Evolutionary conservation across 805 yeast genomes (phyloP), one percentile per base, ranked within the genome.

Genomic region (Candida yuanshanica): DNA sequence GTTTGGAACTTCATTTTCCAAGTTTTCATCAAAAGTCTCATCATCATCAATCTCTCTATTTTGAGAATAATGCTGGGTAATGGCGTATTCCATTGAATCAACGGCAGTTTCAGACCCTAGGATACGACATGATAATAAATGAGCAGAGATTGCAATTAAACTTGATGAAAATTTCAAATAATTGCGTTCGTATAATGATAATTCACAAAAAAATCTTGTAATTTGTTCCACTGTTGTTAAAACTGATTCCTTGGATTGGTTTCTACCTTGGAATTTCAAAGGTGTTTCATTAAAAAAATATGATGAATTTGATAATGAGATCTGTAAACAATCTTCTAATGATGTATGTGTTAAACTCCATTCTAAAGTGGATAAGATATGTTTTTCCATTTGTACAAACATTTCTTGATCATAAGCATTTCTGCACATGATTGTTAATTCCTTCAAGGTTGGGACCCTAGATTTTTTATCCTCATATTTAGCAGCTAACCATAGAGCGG

Each of bases 401-500:
- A 79, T 75, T 33, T 74, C 72, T 31, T 69, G 66, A 45, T 77
- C 81, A 55, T 83, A 85, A 10, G 72, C 72, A 47, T 72, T 69
- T 32, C 87, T 81, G 58, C 91, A 82, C 56, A 83, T 68, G 50
- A 72, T 70, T 33, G 78, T 72, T 41, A 84, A 70, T 50, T 83
- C 90, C 35, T 72, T 68, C 42, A 82, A 68, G 25, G 81, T 74
- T 16, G 91, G 91, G 26, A 80, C 74, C 41, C 81, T 66, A 43
- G 72, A 73, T 53, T 87, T 75, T 57, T 78, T 77, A 47, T 86
- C 88, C 47, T 75, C 76, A 36, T 77, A 69, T 58, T 89, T 89
- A 35, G 93, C 77, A 3, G 96, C 93, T 16, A 89, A 77, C 95
- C 96, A 87, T 36, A 89, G 65, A 21, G 95, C 83, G 0, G 95